A percentile compares a stretch with the other conserved stretches of the same genome.
These are phyloP conservation scores for Mucor circinelloides DNA, from an alignment of 371 early-diverging fungal genomes.

Conservation along the genomic window DNA sequence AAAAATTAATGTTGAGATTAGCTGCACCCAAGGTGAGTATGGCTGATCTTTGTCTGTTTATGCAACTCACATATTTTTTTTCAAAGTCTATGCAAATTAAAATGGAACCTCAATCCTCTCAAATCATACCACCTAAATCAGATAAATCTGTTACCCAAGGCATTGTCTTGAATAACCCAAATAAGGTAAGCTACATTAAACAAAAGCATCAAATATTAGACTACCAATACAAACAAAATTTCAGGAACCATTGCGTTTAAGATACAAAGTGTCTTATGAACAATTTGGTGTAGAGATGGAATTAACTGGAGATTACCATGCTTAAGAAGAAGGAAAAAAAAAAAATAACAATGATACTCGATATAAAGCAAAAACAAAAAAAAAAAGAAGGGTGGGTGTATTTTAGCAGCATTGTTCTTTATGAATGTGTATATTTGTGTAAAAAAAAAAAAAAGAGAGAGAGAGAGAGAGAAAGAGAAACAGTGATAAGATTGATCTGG, in stretches of 20 bases:
- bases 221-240: not conserved
- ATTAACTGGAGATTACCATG: constrained; percentile 61
- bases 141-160: constrained; percentile 58
- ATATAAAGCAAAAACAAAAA: not conserved
- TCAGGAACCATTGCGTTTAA: constrained; percentile 65
- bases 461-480: no score
- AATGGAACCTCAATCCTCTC: constrained; percentile 67
- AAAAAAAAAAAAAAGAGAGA: no score
- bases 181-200: constrained; percentile 43
- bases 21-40: constrained; percentile 58
- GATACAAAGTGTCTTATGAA: constrained; percentile 72
- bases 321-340: no score
- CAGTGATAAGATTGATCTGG: no score
- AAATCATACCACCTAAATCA: constrained; percentile 62
- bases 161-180: constrained; percentile 59
- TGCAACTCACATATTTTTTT: not conserved
- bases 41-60: not conserved
- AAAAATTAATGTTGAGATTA: constrained; percentile 48
- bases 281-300: constrained; percentile 76
- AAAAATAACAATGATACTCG: no score
- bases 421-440: no score
- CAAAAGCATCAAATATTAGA: not conserved
- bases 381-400: no score
- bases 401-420: not conserved
- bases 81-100: constrained; percentile 66